Percentiles rank a stretch among this genome's conserved stretches.
These are phyloP conservation scores for Blastomyces gilchristii DNA, from an alignment of 2,329 filamentous ascomycete genomes.

Conservation along the genomic window DNA sequence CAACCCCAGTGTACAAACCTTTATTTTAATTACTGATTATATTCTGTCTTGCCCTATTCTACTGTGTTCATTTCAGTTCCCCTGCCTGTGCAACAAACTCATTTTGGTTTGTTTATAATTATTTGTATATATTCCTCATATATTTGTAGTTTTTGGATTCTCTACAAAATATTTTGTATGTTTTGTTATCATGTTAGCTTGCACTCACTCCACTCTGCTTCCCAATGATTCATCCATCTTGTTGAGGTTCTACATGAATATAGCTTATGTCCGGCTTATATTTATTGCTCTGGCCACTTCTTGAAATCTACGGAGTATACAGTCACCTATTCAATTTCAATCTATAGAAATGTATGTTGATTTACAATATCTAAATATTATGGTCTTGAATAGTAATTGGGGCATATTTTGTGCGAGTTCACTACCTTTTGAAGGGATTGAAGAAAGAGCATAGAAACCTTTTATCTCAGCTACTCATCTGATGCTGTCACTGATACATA, in stretches of 20 bases:
- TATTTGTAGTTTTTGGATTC: conserved; percentile 1
- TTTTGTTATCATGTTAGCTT: conserved; percentile 7
- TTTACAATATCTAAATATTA: not conserved
- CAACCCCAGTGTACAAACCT: not conserved
- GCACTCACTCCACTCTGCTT: not conserved
- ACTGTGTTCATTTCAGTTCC: not conserved
- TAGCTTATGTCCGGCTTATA: not conserved
- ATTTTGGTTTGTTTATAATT: not conserved
- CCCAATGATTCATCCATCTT: not conserved
- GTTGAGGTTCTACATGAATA: not conserved
- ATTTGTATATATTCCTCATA: conserved; percentile 1
- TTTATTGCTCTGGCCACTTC: not conserved
- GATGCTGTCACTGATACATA: not conserved
- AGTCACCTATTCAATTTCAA: not conserved
- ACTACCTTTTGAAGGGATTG: not conserved
- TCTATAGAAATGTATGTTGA: not conserved
- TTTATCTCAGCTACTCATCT: not conserved
- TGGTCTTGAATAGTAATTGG: not conserved
- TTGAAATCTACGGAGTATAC: not conserved
- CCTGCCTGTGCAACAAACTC: not conserved
- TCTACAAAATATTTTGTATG: not conserved
- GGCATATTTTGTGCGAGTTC: not conserved
- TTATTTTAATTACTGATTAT: not conserved
- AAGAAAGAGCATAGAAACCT: not conserved
- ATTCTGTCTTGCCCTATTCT: not conserved